Base-by-base conservation (phyloP, 179 eudicot species). In the Carnegiea gigantea region DNA sequence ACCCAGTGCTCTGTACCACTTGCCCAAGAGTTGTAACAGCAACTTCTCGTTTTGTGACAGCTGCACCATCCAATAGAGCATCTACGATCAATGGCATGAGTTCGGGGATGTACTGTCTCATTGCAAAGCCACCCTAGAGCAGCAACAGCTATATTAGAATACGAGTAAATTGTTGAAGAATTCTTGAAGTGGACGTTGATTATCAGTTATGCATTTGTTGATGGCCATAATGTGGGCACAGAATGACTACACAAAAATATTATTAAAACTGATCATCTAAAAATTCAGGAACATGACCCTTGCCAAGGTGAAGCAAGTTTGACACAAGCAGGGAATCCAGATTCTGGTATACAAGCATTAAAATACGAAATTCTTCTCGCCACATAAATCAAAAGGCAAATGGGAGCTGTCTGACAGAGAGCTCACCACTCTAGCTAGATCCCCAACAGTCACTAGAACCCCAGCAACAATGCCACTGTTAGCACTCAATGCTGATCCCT, bases 1-100 rank as follows among this genome's bases (percentile, higher is more conserved):
- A 96, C 99, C 99, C 99, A 5, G 99, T 97, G 90, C 99, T 97
- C 88, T 97, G 99, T 77, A 97, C 98, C 75, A 97, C 98, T 90
- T 97, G 99, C 84, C 99, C 99, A 83, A 97, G 99, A 70, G 99
- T 97, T 68, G 93, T 90, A 84, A 97, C 98, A 84, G 95, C 99
- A 73, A 95, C 99, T 90, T 97, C 99, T 78, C 99, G 97, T 87
- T 97, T 97, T 80, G 92, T 83, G 68, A 92, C 97, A 84, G 95
- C 97, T 84, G 97, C 95, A 57, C 98, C 98, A 89, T 97, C 99
- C 87, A 93, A 83, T 85, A 97, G 89, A 83, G 99, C 97, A 44
- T 97, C 99, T 79, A 97, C 97, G 80, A 97, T 97, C 59, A 93
- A 80, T 26, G 95, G 98, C 99, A 97, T 95, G 77, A 97, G 93